A percentile compares a stretch with the other conserved stretches of the same genome.
Conservation (phyloP, 805 yeast genomes). For the Metschnikowia kofuensis region DNA sequence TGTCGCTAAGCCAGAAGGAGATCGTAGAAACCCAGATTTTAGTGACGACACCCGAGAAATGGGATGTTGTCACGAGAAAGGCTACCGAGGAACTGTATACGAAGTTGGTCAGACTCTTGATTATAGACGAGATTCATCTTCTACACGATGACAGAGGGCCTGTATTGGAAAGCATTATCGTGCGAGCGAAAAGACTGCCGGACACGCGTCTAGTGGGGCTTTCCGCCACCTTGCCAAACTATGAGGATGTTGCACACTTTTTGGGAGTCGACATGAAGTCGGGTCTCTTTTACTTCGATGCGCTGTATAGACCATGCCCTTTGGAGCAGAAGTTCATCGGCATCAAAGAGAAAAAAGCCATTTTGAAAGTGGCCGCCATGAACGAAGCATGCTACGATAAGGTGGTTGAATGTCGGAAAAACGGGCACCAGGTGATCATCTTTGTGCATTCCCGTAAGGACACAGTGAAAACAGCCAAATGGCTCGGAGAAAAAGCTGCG, state of each 20-base stretch:
- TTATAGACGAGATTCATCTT: constrained; percentile 90
- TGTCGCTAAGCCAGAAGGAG: constrained; percentile 70
- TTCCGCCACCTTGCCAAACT: constrained; percentile 92
- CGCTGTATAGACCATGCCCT: constrained; percentile 89
- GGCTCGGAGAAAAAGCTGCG: constrained; percentile 58
- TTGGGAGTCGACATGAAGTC: constrained; percentile 55
- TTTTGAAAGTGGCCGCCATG: constrained; percentile 77
- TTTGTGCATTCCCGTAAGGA: constrained; percentile 95
- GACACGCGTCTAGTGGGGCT: constrained; percentile 72
- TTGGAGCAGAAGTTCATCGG: constrained; percentile 86
- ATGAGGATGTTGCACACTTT: constrained; percentile 79
- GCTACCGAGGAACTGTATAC: constrained; percentile 63
- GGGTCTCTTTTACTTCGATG: constrained; percentile 78
- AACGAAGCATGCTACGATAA: constrained; percentile 84
- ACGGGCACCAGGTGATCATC: constrained; percentile 76
- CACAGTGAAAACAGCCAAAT: constrained; percentile 78
- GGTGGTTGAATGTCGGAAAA: constrained; percentile 55
- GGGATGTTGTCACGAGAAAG: constrained; percentile 95
- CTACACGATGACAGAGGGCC: constrained; percentile 96
- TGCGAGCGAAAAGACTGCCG: constrained; percentile 52
- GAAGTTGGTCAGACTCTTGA: constrained; percentile 62
- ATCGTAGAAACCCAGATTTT: constrained; percentile 74
- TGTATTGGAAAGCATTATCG: constrained; percentile 82
- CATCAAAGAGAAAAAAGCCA: constrained; percentile 75
- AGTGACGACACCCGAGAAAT: constrained; percentile 94